These are phyloP conservation scores for Sporothrix inflata DNA, from an alignment of 2,329 filamentous ascomycete genomes.

Conservation along the genomic window DNA sequence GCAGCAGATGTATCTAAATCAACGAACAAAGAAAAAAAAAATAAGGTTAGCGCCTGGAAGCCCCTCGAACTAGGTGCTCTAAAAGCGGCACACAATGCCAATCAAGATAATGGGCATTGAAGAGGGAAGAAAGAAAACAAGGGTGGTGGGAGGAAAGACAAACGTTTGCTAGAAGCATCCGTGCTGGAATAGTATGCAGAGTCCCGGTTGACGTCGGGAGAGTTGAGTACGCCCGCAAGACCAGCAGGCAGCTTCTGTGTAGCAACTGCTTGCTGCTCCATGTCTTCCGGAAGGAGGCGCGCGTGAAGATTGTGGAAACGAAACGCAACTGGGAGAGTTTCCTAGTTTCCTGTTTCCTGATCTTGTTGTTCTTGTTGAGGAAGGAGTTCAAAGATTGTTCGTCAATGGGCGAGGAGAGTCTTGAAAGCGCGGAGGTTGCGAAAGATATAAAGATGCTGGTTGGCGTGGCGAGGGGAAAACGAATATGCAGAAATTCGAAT, in stretches of 20 bases:
- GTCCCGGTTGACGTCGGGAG: slow-evolving; percentile 55
- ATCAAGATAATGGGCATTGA: not conserved
- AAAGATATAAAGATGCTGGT: not conserved
- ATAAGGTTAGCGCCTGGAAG: slow-evolving; percentile 25
- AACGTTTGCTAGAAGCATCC: slow-evolving; percentile 57
- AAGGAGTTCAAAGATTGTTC: not conserved
- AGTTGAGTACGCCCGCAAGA: slow-evolving; percentile 56
- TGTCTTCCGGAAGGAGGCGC: slow-evolving; percentile 31
- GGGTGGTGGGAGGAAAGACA: slow-evolving; percentile 38
- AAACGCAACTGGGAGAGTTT: not conserved
- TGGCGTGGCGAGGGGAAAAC: too few relatives aligned
- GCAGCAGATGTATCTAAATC: slow-evolving; percentile 49
- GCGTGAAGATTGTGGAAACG: not conserved
- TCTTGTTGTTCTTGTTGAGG: not conserved
- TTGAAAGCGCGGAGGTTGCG: too few relatives aligned
- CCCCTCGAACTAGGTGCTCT: slow-evolving; percentile 33
- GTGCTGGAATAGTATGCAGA: slow-evolving; percentile 57
- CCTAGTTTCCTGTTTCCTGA: not conserved
- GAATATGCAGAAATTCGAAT: too few relatives aligned
- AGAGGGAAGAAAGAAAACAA: not conserved
- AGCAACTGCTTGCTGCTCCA: slow-evolving; percentile 46
- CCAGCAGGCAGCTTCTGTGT: slow-evolving; percentile 54
- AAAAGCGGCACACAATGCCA: not conserved
- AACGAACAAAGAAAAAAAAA: not conserved
- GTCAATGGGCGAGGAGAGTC: not conserved